Evolutionary conservation across 2,329 filamentous ascomycete genomes (phyloP).

Genomic region (Sporothrix curviconia): DNA sequence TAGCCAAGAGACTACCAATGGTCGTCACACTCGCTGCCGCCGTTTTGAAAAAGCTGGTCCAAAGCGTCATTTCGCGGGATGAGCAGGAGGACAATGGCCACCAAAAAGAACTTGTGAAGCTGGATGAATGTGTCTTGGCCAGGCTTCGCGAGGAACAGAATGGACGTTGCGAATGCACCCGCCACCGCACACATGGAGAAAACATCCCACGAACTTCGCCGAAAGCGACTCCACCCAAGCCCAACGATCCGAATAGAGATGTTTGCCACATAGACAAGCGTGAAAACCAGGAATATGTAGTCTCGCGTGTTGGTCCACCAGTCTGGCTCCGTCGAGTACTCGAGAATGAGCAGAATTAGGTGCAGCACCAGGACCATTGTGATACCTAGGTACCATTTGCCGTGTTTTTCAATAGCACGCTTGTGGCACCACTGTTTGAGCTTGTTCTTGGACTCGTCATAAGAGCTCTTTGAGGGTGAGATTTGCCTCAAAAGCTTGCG

Average conservation of each 20-base stretch:
- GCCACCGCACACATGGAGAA: slow-evolving; percentile 76
- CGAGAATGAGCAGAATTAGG: slow-evolving; percentile 72
- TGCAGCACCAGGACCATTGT: slow-evolving; percentile 77
- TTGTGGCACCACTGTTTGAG: slow-evolving; percentile 96
- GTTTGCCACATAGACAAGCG: slow-evolving; percentile 75
- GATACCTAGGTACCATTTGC: slow-evolving; percentile 80
- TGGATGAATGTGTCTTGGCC: slow-evolving; percentile 61
- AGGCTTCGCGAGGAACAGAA: slow-evolving; percentile 61
- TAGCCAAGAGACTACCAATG: slow-evolving; percentile 87
- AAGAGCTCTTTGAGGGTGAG: slow-evolving; percentile 86
- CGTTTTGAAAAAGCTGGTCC: slow-evolving; percentile 97
- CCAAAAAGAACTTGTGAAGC: slow-evolving; percentile 89
- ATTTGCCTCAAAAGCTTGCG: slow-evolving; percentile 88
- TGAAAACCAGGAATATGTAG: slow-evolving; percentile 72
- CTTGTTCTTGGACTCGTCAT: slow-evolving; percentile 64
- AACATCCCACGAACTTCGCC: slow-evolving; percentile 90
- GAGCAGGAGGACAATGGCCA: slow-evolving; percentile 79
- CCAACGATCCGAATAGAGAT: slow-evolving; percentile 78
- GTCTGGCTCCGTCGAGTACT: slow-evolving; percentile 70
- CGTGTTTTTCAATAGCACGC: slow-evolving; percentile 86
- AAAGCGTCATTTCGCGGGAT: slow-evolving; percentile 96
- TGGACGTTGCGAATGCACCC: slow-evolving; percentile 75
- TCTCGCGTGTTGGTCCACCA: slow-evolving; percentile 69
- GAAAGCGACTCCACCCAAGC: slow-evolving; percentile 85
- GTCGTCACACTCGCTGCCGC: slow-evolving; percentile 86